Percentiles rank a stretch among this genome's conserved stretches.
These are phyloP conservation scores for Podaxis pistillaris DNA, from an alignment of 768 basidiomycete genomes.

Conservation along the genomic window DNA sequence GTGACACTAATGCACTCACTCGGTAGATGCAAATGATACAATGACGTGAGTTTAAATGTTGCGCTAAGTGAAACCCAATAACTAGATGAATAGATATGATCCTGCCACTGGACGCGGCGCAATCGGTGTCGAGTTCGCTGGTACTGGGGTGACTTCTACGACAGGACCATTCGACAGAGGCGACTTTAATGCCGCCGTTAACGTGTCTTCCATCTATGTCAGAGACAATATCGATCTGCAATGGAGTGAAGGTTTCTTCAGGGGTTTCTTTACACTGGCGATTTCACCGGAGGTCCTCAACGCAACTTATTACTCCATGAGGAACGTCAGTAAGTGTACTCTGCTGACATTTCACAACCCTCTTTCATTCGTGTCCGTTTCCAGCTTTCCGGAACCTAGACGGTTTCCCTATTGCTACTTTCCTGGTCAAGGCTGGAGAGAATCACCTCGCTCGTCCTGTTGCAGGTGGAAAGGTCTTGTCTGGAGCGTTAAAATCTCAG, in stretches of 20 bases:
- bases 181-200: slow-evolving; percentile 36
- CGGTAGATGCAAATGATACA: slow-evolving; percentile 47
- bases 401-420: slow-evolving; percentile 41
- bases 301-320: slow-evolving; percentile 57
- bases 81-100: slow-evolving; percentile 38
- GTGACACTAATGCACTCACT: too few species aligned
- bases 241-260: slow-evolving; percentile 58
- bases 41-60: slow-evolving; percentile 30
- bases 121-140: slow-evolving; percentile 60
- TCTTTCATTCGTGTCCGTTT: background rate
- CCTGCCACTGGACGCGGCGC: slow-evolving; percentile 46
- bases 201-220: slow-evolving; percentile 36
- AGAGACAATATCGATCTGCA: slow-evolving; percentile 48
- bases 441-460: slow-evolving; percentile 50
- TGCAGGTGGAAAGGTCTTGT: slow-evolving; percentile 42
- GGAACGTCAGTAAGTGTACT: slow-evolving; percentile 38
- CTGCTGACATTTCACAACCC: background rate
- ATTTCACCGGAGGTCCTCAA: slow-evolving; percentile 43
- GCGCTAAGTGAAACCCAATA: background rate
- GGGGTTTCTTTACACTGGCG: slow-evolving; percentile 58
- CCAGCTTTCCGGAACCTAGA: slow-evolving; percentile 42
- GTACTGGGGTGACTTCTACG: slow-evolving; percentile 51
- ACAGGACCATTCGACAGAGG: slow-evolving; percentile 42
- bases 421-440: slow-evolving; percentile 39
- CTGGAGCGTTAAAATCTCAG: slow-evolving; percentile 41